These are phyloP conservation scores for Camillea tinctor DNA, from an alignment of 2,329 filamentous ascomycete genomes.

Conservation along the genomic window DNA sequence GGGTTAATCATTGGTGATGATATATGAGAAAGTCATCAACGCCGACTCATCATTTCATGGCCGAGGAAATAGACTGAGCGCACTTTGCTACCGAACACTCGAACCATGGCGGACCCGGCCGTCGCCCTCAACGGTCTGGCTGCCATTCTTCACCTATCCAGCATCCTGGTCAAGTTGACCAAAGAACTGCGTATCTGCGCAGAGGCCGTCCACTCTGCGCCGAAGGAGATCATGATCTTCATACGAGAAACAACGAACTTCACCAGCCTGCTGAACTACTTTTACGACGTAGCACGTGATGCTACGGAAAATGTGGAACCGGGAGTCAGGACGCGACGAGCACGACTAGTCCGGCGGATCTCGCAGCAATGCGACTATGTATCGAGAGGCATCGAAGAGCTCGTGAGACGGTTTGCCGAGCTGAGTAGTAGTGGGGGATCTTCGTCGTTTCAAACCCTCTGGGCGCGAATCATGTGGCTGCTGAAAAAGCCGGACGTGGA, in stretches of 20 bases:
- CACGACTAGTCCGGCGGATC: slow-evolving; percentile 10
- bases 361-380: slow-evolving; percentile 15
- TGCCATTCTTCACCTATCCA: slow-evolving; percentile 19
- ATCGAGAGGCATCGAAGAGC: slow-evolving; percentile 8
- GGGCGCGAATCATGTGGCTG: slow-evolving; percentile 17
- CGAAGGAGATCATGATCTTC: slow-evolving; percentile 18
- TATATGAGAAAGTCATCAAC: background rate
- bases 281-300: slow-evolving; percentile 10
- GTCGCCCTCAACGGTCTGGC: slow-evolving; percentile 15
- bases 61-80: background rate
- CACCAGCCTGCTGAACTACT: slow-evolving; percentile 10
- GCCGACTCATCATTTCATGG: background rate
- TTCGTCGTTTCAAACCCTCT: slow-evolving; percentile 9
- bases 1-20: background rate
- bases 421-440: slow-evolving; percentile 8
- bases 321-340: slow-evolving; percentile 8
- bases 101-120: slow-evolving; percentile 16
- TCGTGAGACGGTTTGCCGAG: slow-evolving; percentile 14
- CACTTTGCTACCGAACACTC: background rate
- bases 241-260: slow-evolving; percentile 18
- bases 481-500: slow-evolving; percentile 18
- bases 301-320: slow-evolving; percentile 1
- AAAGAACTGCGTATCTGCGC: slow-evolving; percentile 10
- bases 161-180: slow-evolving; percentile 11
- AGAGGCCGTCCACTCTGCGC: slow-evolving; percentile 13